Evolutionary conservation across 2,329 filamentous ascomycete species (phyloP).

Genomic region (Thyridium curvatum): DNA sequence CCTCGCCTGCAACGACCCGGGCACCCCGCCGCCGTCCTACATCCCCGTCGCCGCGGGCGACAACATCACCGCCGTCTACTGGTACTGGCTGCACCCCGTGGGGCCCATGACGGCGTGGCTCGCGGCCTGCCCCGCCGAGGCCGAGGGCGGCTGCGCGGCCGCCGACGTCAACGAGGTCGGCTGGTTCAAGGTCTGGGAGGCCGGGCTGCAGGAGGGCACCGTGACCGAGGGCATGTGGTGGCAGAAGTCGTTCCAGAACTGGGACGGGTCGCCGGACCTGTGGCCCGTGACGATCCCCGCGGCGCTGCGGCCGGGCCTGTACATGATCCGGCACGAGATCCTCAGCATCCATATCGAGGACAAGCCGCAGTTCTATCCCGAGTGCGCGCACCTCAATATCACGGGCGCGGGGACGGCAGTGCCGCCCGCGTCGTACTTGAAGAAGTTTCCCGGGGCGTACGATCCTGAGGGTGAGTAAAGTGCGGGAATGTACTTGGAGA

Average conservation of each 20-base stretch:
- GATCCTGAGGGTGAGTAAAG: slow-evolving; percentile 21
- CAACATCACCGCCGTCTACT: slow-evolving; percentile 30
- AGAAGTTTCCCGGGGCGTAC: slow-evolving; percentile 29
- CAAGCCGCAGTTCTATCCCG: slow-evolving; percentile 36
- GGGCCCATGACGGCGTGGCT: slow-evolving; percentile 33
- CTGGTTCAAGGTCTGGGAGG: slow-evolving; percentile 37
- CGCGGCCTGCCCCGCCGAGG: slow-evolving; percentile 19
- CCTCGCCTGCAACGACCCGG: slow-evolving; percentile 30
- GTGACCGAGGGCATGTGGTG: slow-evolving; percentile 29
- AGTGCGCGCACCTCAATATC: slow-evolving; percentile 30
- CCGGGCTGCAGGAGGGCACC: slow-evolving; percentile 22
- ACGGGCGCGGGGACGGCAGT: slow-evolving; percentile 18
- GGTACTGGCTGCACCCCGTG: slow-evolving; percentile 33
- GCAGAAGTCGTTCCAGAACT: slow-evolving; percentile 29
- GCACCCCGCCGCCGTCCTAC: slow-evolving; percentile 23
- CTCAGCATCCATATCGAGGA: slow-evolving; percentile 42
- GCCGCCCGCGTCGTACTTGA: slow-evolving; percentile 19
- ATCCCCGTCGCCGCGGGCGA: slow-evolving; percentile 28
- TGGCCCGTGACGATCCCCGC: slow-evolving; percentile 41
- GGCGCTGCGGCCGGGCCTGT: slow-evolving; percentile 37
- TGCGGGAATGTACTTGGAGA: too few species aligned
- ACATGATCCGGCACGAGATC: slow-evolving; percentile 47
- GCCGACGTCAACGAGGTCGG: slow-evolving; percentile 21
- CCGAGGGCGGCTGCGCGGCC: slow-evolving; percentile 18
- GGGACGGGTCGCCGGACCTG: slow-evolving; percentile 27